These are phyloP conservation scores for Nigrospora sphaerica DNA, from an alignment of 2,329 filamentous ascomycete genomes.

Conservation along the genomic window DNA sequence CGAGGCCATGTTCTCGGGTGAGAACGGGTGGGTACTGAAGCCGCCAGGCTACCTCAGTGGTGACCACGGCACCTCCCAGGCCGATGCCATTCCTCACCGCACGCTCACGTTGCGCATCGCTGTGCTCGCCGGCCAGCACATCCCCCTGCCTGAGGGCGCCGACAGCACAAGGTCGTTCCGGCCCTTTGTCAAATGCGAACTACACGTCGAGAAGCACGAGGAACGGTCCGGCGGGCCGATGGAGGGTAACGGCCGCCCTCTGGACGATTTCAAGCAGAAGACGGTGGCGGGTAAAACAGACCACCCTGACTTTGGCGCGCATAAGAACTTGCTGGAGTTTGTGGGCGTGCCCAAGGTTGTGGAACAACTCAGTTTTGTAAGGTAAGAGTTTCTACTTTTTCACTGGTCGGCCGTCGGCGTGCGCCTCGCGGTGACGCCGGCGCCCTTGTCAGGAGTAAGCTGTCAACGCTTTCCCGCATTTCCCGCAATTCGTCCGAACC, in stretches of 20 bases:
- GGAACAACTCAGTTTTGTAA: constrained; percentile 65
- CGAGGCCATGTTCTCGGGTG: constrained; percentile 90
- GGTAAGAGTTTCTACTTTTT: constrained; percentile 41
- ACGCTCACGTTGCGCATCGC: constrained; percentile 64
- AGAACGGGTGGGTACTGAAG: constrained; percentile 80
- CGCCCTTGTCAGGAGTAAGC: too few species aligned
- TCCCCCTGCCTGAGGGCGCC: constrained; percentile 49
- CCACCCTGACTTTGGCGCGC: constrained; percentile 55
- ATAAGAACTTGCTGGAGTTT: constrained; percentile 51
- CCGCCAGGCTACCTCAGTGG: constrained; percentile 62
- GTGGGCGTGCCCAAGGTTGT: constrained; percentile 50
- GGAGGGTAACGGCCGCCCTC: constrained; percentile 38
- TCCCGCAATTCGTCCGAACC: constrained; percentile 8
- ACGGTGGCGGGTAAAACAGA: constrained; percentile 49
- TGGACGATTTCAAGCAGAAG: constrained; percentile 53
- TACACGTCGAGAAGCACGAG: constrained; percentile 66
- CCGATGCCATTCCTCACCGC: constrained; percentile 37
- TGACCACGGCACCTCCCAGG: constrained; percentile 30
- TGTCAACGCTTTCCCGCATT: not conserved
- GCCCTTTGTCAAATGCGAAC: constrained; percentile 70
- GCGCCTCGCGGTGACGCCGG: too few species aligned
- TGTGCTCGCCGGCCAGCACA: constrained; percentile 68
- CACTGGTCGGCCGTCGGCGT: too few species aligned
- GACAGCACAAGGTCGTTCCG: constrained; percentile 52
- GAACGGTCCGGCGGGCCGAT: constrained; percentile 19